Percentiles rank a stretch among this genome's conserved stretches.
Conservation (phyloP, 768 basidiomycete genomes). For the Mycena floridula region DNA sequence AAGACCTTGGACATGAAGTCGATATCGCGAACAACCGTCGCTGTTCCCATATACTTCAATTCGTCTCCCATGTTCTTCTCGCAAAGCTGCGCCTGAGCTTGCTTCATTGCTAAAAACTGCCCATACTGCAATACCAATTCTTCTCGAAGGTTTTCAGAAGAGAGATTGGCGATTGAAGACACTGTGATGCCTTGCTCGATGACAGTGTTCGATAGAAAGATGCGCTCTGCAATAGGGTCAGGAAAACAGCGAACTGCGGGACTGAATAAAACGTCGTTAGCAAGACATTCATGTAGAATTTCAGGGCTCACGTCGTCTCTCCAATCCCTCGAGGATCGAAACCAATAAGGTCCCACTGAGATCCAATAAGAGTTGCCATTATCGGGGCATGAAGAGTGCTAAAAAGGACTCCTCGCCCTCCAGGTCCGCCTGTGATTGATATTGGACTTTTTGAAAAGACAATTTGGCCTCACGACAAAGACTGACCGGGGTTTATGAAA, state of each 20-base stretch:
- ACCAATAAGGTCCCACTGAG: conserved; percentile 21
- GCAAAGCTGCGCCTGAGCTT: conserved; percentile 14
- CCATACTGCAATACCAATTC: conserved; percentile 11
- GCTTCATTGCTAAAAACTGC: conserved; percentile 15
- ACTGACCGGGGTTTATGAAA: conserved; percentile 16
- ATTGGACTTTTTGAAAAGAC: neutral
- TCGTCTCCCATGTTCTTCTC: conserved; percentile 15
- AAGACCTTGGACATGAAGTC: conserved; percentile 15
- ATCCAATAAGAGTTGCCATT: conserved; percentile 16
- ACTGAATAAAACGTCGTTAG: conserved; percentile 2
- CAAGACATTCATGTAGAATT: neutral
- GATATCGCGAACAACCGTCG: conserved; percentile 18
- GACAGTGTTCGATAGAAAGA: conserved; percentile 16
- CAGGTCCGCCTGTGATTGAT: conserved; percentile 16
- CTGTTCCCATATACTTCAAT: conserved; percentile 16
- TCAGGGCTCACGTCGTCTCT: conserved; percentile 10
- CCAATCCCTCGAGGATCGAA: conserved; percentile 23
- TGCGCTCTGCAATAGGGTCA: neutral
- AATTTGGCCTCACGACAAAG: neutral
- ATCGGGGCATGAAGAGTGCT: neutral
- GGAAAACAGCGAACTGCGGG: conserved; percentile 14
- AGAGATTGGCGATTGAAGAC: conserved; percentile 8
- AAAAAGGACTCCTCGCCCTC: conserved; percentile 16
- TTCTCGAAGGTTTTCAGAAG: conserved; percentile 7
- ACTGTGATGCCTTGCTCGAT: conserved; percentile 17